Conservation (phyloP, 257 asterid species). For the Prunella vulgaris region DNA sequence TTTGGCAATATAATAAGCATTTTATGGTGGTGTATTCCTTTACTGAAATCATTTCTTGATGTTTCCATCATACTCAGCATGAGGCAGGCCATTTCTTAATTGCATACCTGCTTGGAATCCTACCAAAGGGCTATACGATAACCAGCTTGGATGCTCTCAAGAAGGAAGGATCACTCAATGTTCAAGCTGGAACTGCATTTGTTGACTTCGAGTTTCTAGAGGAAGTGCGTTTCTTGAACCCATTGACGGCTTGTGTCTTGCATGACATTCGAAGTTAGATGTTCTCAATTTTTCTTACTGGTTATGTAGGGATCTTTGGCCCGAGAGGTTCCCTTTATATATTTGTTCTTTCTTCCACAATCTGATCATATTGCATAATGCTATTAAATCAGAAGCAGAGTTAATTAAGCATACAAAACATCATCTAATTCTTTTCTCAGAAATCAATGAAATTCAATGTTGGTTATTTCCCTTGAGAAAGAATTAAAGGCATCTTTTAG, state of each 20-base stretch:
- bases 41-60: constrained; percentile 18
- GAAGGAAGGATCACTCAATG: constrained; percentile 86
- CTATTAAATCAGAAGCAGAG: neutral
- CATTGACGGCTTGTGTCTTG: neutral
- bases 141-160: constrained; percentile 89
- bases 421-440: neutral
- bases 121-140: constrained; percentile 75
- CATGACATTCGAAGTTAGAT: neutral
- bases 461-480: neutral
- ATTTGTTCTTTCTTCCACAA: neutral
- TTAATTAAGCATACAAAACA: neutral
- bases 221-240: constrained; percentile 61
- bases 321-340: neutral
- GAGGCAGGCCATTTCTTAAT: constrained; percentile 98
- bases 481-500: neutral
- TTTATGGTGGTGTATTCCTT: neutral
- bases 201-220: constrained; percentile 88
- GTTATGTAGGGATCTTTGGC: no score
- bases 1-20: constrained; percentile 4
- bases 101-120: constrained; percentile 92
- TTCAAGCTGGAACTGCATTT: constrained; percentile 96
- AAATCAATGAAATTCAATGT: neutral
- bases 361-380: neutral
- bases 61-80: constrained; percentile 57
- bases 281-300: neutral